These are phyloP conservation scores for Corchorus capsularis DNA, from an alignment of 345 rosid species.

Conservation along the genomic window DNA sequence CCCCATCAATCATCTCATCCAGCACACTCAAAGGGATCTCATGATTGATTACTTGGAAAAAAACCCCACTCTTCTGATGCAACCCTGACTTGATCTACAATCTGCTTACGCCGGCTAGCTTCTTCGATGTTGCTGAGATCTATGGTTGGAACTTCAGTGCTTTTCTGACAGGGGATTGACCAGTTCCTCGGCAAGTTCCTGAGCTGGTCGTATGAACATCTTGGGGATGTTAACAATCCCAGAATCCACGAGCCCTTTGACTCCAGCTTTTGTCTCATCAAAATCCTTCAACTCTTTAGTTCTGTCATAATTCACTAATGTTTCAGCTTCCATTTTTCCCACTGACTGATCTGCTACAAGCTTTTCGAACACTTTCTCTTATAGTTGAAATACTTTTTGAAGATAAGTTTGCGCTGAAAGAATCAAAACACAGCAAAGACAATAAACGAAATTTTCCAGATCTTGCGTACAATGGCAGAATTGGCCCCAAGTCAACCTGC, in stretches of 20 bases:
- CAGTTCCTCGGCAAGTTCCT: neutral
- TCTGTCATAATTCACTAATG: constrained; percentile 1
- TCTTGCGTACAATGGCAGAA: neutral
- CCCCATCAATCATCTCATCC: too few species aligned
- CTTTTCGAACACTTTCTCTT: neutral
- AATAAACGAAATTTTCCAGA: neutral
- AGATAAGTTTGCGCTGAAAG: neutral
- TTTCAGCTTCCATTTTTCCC: neutral
- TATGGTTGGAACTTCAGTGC: constrained; percentile 38
- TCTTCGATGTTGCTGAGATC: constrained; percentile 28
- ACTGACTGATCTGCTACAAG: neutral
- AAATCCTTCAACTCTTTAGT: constrained; percentile 30
- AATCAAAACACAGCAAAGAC: neutral
- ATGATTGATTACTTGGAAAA: too few species aligned
- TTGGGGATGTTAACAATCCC: constrained; percentile 36
- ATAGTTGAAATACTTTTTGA: neutral
- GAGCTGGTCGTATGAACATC: constrained; percentile 30
- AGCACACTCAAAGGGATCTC: too few species aligned
- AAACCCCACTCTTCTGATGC: constrained; percentile 49
- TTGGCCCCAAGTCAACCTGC: neutral
- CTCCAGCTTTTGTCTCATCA: constrained; percentile 42
- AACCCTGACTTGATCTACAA: constrained; percentile 27
- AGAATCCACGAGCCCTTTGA: constrained; percentile 41
- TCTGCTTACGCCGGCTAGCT: constrained; percentile 16
- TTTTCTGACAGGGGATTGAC: neutral